Conservation (phyloP, 306 rosid species). For the Myrica gale region DNA sequence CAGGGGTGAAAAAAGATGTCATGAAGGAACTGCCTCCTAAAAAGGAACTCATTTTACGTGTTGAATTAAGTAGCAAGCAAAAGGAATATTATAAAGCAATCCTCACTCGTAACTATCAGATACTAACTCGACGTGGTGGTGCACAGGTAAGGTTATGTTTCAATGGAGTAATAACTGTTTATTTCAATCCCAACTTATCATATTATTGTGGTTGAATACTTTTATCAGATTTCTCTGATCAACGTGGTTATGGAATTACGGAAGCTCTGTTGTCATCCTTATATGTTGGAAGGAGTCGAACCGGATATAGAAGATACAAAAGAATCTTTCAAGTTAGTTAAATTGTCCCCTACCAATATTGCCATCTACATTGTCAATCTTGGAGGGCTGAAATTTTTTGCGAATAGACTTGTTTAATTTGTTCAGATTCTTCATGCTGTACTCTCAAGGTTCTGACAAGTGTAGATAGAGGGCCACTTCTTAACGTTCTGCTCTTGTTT, state of each 20-base stretch:
- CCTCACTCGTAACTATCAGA: slow-evolving; percentile 94
- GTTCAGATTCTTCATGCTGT: slow-evolving; percentile 3
- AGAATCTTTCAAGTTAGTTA: slow-evolving; percentile 66
- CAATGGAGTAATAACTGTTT: slow-evolving; percentile 17
- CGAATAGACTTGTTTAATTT: not conserved
- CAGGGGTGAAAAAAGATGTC: slow-evolving; percentile 99
- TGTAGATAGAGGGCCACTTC: not conserved
- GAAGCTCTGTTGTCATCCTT: slow-evolving; percentile 96
- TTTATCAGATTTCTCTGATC: slow-evolving; percentile 88
- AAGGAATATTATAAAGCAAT: slow-evolving; percentile 97
- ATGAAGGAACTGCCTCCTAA: slow-evolving; percentile 99
- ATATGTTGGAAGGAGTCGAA: slow-evolving; percentile 98
- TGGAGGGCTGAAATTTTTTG: slow-evolving; percentile 13
- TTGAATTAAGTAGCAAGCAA: slow-evolving; percentile 90
- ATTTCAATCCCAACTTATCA: slow-evolving; percentile 6
- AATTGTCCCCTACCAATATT: slow-evolving; percentile 5
- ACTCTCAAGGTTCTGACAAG: not conserved
- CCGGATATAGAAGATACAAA: slow-evolving; percentile 80
- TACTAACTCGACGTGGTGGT: slow-evolving; percentile 95
- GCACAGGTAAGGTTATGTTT: slow-evolving; percentile 64
- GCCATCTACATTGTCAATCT: slow-evolving; percentile 16
- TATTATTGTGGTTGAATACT: slow-evolving; percentile 24
- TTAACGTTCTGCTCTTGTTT: not conserved
- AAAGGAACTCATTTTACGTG: slow-evolving; percentile 91
- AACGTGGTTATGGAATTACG: slow-evolving; percentile 99